Base-by-base conservation (phyloP, 2,329 filamentous ascomycete species). In the Phaeosphaeriaceae sp. region DNA sequence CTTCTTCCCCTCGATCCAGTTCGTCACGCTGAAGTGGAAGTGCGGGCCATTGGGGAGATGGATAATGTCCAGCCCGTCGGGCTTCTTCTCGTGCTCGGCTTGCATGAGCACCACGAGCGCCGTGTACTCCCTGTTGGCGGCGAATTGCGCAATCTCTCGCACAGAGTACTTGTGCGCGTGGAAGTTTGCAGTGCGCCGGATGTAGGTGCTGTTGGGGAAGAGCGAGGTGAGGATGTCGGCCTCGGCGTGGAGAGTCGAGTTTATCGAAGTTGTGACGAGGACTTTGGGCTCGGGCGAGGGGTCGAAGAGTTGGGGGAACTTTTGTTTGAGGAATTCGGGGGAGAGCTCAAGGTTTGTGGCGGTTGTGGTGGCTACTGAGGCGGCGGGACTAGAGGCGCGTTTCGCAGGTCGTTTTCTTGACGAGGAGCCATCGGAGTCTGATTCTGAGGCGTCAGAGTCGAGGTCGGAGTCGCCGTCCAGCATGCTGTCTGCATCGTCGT, bases 121-220 rank as follows among this genome's bases (percentile, higher is more conserved):
- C 0, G 93, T 97, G 80, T 91, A 98, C 42, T 90, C 88, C 47
- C 92, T 86, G 70, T 94, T 92, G 15, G 87, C 78, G 36, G 94
- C 94, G 74, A 94, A 98, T 63, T 88, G 87, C 70, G 91, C 88
- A 66, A 99, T 98, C 77, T 99, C 95, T 50, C 91, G 87, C 22
- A 99, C 85, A 22, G 90, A 94, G 82, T 97, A 98, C 75, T 96
- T 96, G 83, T 97, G 89, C 9, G 88, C 87, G 77, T 93, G 92
- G 52, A 88, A 88, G 77, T 97, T 93, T 11, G 89, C 87, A 7
- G 91, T 93, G 57, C 95, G 90, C 1, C 89, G 91, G 67, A 99
- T 91, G 79, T 98, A 97, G 46, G 82, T 84, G 68, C 83, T 85
- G 76, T 90, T 89, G 56, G 95, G 94, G 80, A 98, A 96, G 59